Conservation (phyloP, 345 rosid species). For the Sonneratia alba region DNA sequence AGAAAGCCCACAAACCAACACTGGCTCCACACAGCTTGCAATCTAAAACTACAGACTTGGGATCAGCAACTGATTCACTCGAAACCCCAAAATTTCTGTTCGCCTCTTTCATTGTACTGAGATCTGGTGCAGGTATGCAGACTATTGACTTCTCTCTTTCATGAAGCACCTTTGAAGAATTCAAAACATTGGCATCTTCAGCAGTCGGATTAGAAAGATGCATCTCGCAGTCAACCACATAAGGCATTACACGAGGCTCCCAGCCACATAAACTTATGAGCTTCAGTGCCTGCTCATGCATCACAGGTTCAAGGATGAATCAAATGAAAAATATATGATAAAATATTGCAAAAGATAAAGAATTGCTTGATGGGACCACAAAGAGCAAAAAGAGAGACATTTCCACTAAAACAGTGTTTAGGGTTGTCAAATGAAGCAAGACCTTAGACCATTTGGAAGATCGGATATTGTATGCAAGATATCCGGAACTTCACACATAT, state of each 20-base stretch:
- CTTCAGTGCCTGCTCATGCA: conserved; percentile 59
- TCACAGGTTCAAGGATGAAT: conserved; percentile 6
- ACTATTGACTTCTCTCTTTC: conserved; percentile 6
- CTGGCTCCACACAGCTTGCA: conserved; percentile 93
- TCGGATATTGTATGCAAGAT: not conserved
- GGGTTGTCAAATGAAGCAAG: not conserved
- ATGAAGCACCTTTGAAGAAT: conserved; percentile 2
- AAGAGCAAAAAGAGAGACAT: not conserved
- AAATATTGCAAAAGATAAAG: not conserved
- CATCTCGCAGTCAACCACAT: conserved; percentile 54
- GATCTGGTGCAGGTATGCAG: conserved; percentile 4
- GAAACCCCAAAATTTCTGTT: conserved; percentile 19
- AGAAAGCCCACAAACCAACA: conserved; percentile 88
- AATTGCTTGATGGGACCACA: not conserved
- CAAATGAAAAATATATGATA: conserved; percentile 2
- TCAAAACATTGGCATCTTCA: conserved; percentile 5
- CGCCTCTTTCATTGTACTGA: conserved; percentile 7
- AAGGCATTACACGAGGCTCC: conserved; percentile 79
- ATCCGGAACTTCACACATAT: not conserved
- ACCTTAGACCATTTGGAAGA: not conserved
- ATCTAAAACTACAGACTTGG: conserved; percentile 70
- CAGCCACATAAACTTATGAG: conserved; percentile 84
- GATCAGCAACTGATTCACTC: conserved; percentile 42
- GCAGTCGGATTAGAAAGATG: conserved; percentile 25
- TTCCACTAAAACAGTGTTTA: not conserved